Evolutionary conservation across 2,329 filamentous ascomycete species (phyloP).

Genomic region (Pseudogymnoascus sp.): DNA sequence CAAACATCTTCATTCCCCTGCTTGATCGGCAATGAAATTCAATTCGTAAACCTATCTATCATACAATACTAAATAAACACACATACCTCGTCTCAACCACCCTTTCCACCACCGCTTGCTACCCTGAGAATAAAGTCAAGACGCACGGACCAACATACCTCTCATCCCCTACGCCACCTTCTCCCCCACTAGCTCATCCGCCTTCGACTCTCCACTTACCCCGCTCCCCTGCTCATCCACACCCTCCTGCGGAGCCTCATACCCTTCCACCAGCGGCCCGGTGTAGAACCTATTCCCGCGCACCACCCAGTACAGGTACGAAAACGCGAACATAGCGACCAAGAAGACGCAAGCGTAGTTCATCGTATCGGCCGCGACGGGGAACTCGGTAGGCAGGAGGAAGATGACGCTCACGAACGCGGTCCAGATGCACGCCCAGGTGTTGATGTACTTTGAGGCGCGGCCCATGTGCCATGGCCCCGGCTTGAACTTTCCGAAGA

Average conservation of each 20-base stretch:
- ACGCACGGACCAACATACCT: not conserved
- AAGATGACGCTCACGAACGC: constrained; percentile 47
- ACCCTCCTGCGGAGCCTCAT: not conserved
- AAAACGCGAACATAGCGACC: constrained; percentile 36
- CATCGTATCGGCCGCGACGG: constrained; percentile 42
- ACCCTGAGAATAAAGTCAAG: not conserved
- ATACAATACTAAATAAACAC: not conserved
- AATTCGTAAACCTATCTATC: not conserved
- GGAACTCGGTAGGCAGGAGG: constrained; percentile 41
- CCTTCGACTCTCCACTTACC: not conserved
- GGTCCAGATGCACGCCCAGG: constrained; percentile 44
- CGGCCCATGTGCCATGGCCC: constrained; percentile 46
- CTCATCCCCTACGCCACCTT: not conserved
- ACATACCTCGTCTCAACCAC: not conserved
- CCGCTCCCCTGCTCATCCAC: not conserved
- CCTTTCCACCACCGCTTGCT: not conserved
- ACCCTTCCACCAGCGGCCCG: constrained; percentile 29
- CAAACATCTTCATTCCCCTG: not conserved
- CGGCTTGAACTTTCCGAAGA: constrained; percentile 39
- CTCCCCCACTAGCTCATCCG: not conserved
- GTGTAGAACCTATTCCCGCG: constrained; percentile 40
- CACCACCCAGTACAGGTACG: constrained; percentile 38
- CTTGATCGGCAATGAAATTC: not conserved
- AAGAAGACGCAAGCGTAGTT: constrained; percentile 48
- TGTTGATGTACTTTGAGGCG: constrained; percentile 35